Evolutionary conservation across 1,139 yeast genomes (phyloP).

Genomic region (Pneumocystis sp.): DNA sequence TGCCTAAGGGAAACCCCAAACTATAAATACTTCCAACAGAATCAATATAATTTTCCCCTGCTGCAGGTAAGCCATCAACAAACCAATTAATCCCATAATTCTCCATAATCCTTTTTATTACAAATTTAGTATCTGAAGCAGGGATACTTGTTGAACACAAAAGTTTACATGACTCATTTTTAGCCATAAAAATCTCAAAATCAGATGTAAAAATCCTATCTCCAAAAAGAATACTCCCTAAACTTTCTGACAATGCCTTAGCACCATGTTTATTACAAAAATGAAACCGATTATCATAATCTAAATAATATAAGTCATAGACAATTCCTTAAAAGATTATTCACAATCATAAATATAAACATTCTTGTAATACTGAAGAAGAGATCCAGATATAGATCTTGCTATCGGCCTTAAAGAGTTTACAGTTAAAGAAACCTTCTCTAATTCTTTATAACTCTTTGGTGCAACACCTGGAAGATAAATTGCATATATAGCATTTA

Average conservation of each 20-base stretch:
- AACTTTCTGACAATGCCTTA: conserved; percentile 66
- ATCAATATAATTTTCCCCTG: conserved; percentile 46
- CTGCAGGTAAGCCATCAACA: conserved; percentile 89
- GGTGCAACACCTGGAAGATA: conserved; percentile 38
- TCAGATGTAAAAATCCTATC: conserved; percentile 93
- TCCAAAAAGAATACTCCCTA: conserved; percentile 88
- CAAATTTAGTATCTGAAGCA: conserved; percentile 53
- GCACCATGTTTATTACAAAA: conserved; percentile 49
- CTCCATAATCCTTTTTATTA: conserved; percentile 60
- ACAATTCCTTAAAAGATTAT: conserved; percentile 16
- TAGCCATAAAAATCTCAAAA: conserved; percentile 61
- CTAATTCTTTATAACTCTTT: conserved; percentile 62
- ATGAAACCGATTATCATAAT: conserved; percentile 69
- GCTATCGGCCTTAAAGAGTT: conserved; percentile 68
- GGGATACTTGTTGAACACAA: conserved; percentile 50
- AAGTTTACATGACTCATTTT: conserved; percentile 47
- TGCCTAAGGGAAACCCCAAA: conserved; percentile 34
- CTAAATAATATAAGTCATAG: conserved; percentile 32
- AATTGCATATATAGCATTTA: background rate
- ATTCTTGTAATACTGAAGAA: conserved; percentile 19
- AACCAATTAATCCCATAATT: conserved; percentile 87
- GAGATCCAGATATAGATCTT: background rate
- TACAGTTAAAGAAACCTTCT: conserved; percentile 60
- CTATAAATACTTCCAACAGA: conserved; percentile 34
- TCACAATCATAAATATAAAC: conserved; percentile 25